These are phyloP conservation scores for Phytophthora idaei DNA, from an alignment of 352 stramenopile genomes.

Conservation along the genomic window DNA sequence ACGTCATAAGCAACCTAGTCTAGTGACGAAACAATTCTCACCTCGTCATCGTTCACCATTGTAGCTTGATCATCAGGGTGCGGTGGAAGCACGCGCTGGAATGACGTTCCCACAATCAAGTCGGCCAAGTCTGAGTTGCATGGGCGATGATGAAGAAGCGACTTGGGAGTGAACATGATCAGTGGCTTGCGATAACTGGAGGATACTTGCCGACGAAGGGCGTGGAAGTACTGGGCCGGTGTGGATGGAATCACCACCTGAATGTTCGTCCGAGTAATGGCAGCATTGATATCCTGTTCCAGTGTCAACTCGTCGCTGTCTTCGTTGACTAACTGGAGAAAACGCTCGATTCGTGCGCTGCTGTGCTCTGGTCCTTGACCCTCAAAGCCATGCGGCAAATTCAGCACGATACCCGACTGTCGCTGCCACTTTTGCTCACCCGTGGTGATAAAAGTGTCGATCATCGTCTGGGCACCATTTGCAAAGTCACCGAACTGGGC, in stretches of 20 bases:
- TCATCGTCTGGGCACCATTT: constrained; percentile 89
- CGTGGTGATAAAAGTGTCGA: constrained; percentile 86
- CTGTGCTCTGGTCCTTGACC: constrained; percentile 87
- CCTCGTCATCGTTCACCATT: constrained; percentile 70
- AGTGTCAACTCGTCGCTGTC: constrained; percentile 69
- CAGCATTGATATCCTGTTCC: constrained; percentile 38
- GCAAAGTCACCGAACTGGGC: constrained; percentile 91
- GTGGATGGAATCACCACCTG: constrained; percentile 83
- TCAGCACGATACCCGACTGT: constrained; percentile 88
- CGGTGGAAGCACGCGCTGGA: constrained; percentile 71
- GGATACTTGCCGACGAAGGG: constrained; percentile 86
- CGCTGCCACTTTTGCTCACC: constrained; percentile 90
- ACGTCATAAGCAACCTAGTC: neutral
- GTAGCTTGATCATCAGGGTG: constrained; percentile 71
- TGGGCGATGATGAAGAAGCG: constrained; percentile 79
- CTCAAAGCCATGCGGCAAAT: constrained; percentile 86
- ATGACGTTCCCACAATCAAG: constrained; percentile 61
- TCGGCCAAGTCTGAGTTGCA: constrained; percentile 81
- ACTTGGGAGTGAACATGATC: constrained; percentile 85
- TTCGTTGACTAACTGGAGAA: constrained; percentile 83
- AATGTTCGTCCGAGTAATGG: constrained; percentile 70
- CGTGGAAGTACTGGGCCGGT: constrained; percentile 97
- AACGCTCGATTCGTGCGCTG: constrained; percentile 84
- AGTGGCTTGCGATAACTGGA: constrained; percentile 81
- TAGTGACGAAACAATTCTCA: constrained; percentile 19